A percentile compares a stretch with the other conserved stretches of the same genome.
phyloP scores from a whole-genome alignment of 352 stramenopile genomes.

The Phytophthora tentaculata region DNA sequence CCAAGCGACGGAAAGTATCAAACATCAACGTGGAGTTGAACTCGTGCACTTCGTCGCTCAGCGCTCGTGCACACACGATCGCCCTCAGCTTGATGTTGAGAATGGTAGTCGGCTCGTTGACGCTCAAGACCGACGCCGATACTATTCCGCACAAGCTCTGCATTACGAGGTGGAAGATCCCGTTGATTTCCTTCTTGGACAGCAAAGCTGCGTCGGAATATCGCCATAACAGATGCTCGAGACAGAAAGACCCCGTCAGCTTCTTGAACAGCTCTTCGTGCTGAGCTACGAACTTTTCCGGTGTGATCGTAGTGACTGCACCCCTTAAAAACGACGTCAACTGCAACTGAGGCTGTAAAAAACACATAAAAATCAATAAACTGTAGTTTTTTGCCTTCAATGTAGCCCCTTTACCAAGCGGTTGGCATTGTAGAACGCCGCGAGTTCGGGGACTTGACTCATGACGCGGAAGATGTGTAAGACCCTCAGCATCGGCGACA shows the following conservation, averaged over 20 bases:
- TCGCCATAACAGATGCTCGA: conserved; percentile 76
- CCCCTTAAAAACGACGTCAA: conserved; percentile 74
- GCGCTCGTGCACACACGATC: conserved; percentile 59
- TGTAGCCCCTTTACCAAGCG: conserved; percentile 53
- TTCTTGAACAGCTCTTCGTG: conserved; percentile 87
- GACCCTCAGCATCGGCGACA: conserved; percentile 78
- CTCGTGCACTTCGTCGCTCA: conserved; percentile 78
- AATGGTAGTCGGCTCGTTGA: conserved; percentile 59
- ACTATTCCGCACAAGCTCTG: conserved; percentile 78
- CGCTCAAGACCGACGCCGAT: conserved; percentile 65
- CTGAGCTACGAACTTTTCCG: conserved; percentile 75
- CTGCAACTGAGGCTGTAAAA: conserved; percentile 71
- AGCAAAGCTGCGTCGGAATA: conserved; percentile 76
- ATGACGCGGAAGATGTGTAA: conserved; percentile 79
- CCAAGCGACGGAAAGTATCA: conserved; percentile 70
- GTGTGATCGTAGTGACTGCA: conserved; percentile 73
- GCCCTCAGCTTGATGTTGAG: conserved; percentile 74
- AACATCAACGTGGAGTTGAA: conserved; percentile 73
- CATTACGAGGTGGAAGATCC: conserved; percentile 80
- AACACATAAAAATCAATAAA: neutral
- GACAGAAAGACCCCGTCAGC: conserved; percentile 71
- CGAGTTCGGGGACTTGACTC: conserved; percentile 75
- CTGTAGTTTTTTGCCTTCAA: too few species aligned
- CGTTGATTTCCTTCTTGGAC: conserved; percentile 85
- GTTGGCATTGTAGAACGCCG: conserved; percentile 81